These are phyloP conservation scores for Kockiozyma suomiensis DNA, from an alignment of 805 yeast genomes.

Conservation along the genomic window DNA sequence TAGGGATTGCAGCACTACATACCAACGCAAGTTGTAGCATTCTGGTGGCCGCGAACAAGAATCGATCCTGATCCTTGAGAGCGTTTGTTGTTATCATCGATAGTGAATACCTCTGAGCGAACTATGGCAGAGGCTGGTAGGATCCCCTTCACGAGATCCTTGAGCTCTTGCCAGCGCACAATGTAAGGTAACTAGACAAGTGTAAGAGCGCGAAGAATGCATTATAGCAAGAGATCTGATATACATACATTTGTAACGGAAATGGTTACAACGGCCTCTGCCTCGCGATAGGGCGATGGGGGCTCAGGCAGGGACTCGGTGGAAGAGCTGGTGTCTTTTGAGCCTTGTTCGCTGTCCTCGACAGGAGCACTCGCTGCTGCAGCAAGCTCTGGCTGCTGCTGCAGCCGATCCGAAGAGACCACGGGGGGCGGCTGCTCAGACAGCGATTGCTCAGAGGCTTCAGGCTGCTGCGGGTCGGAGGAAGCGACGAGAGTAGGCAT, in stretches of 20 bases:
- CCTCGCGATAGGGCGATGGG: not conserved
- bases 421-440: not conserved
- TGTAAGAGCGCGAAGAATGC: not conserved
- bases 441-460: not conserved
- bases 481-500: not conserved
- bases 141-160: slow-evolving; percentile 33
- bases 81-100: slow-evolving; percentile 14
- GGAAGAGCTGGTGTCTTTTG: not conserved
- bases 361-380: not conserved
- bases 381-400: not conserved
- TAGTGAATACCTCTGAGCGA: slow-evolving; percentile 28
- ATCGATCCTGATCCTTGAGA: slow-evolving; percentile 32
- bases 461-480: not conserved
- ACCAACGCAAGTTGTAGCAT: slow-evolving; percentile 24
- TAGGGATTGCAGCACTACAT: too few species aligned
- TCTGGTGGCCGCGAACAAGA: slow-evolving; percentile 30
- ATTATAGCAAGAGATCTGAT: too few species aligned
- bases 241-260: slow-evolving; percentile 18
- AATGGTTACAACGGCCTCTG: not conserved
- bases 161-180: slow-evolving; percentile 36
- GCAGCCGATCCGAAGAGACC: not conserved
- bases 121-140: slow-evolving; percentile 25
- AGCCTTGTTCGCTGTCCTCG: not conserved
- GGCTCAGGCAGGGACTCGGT: not conserved
- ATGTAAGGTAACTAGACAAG: slow-evolving; percentile 28